Base-by-base conservation (phyloP, 2,329 filamentous ascomycete genomes). In the Metarhizium robertsii region DNA sequence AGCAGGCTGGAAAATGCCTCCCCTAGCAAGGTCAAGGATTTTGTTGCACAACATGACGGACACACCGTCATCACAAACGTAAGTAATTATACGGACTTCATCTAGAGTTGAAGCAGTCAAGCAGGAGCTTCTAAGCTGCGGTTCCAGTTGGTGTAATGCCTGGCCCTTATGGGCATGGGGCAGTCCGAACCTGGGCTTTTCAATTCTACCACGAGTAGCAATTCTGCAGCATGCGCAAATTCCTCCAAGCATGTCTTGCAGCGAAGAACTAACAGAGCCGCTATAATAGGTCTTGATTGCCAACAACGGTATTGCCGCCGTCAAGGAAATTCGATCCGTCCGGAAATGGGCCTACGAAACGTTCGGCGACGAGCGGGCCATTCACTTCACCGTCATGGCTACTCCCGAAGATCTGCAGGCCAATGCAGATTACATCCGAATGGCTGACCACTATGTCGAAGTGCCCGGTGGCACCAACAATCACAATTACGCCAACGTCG, bases 341-440 rank as follows among this genome's bases (percentile, higher is more conserved):
- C 88, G 94, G 74, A 99, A 97, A 92, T 99, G 94, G 94, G 94
- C 94, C 59, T 99, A 99, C 85, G 94, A 99, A 77, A 95, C 90
- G 7, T 99, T 99, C 71, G 92, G 94, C 76, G 92, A 99, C 75
- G 94, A 99, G 79, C 85, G 88, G 68, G 94, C 92, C 66, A 96
- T 99, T 69, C 92, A 97, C 71, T 99, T 99, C 78, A 99, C 94
- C 60, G 94, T 99, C 71, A 99, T 99, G 94, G 94, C 94, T 65
- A 99, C 94, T 43, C 94, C 94, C 52, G 94, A 99, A 76, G 94
- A 99, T 86, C 75, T 99, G 69, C 85, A 87, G 71, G 94, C 94
- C 71, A 99, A 99, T 73, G 94, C 94, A 64, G 94, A 99, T 75
- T 99, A 99, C 77, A 99, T 99, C 71, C 85, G 94, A 71, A 97